phyloP scores from a whole-genome alignment of 73 alveolate species.

The Paramecium tetraurelia region DNA sequence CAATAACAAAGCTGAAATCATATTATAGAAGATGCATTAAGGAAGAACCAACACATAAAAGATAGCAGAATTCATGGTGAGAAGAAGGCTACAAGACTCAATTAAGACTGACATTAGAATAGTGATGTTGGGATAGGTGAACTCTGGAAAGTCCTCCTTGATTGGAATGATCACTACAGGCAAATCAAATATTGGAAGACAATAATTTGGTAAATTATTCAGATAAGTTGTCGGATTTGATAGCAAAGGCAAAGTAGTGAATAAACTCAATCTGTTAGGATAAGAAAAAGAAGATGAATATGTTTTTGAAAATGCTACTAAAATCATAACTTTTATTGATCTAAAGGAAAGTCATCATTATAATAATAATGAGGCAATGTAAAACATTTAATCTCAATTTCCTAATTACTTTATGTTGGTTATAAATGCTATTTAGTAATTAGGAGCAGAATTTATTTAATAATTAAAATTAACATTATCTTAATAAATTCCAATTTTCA shows the following conservation, averaged over 20 bases:
- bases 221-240: slow-evolving; percentile 93
- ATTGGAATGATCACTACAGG: slow-evolving; percentile 90
- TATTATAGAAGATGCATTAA: slow-evolving; percentile 69
- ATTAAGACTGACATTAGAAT: slow-evolving; percentile 84
- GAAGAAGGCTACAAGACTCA: slow-evolving; percentile 74
- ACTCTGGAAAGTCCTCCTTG: slow-evolving; percentile 82
- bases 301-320: not conserved
- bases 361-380: slow-evolving; percentile 78
- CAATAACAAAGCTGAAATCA: slow-evolving; percentile 75
- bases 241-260: slow-evolving; percentile 87
- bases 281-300: not conserved
- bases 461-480: slow-evolving; percentile 74
- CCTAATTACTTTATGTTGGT: slow-evolving; percentile 89
- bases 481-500: slow-evolving; percentile 86
- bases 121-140: slow-evolving; percentile 84
- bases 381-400: slow-evolving; percentile 79
- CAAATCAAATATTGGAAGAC: slow-evolving; percentile 87
- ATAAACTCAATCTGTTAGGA: slow-evolving; percentile 43
- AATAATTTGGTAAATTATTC: slow-evolving; percentile 82
- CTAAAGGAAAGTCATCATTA: slow-evolving; percentile 86
- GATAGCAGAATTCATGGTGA: slow-evolving; percentile 88
- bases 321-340: slow-evolving; percentile 88
- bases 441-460: slow-evolving; percentile 72
- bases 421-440: slow-evolving; percentile 77
- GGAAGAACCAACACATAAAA: slow-evolving; percentile 63